Evolutionary conservation across 2,329 filamentous ascomycete species (phyloP).

Genomic region (Xylaria hypoxylon): DNA sequence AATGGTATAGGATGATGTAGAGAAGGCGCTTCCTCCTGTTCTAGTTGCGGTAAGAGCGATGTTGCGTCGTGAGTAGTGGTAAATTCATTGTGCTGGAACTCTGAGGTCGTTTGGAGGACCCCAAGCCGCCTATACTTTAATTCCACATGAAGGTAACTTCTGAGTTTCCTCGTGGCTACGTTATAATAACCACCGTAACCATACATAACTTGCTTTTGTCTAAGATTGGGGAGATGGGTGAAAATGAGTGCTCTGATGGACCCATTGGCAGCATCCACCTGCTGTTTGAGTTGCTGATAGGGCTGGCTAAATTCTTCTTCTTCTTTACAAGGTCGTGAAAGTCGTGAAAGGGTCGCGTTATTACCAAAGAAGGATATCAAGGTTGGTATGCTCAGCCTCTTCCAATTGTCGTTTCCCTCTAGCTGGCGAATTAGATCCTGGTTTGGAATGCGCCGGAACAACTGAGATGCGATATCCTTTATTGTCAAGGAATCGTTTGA

Average conservation of each 20-base stretch:
- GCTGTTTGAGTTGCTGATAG: slow-evolving; percentile 30
- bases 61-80: background rate
- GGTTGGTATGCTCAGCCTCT: slow-evolving; percentile 40
- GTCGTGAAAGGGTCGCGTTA: background rate
- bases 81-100: background rate
- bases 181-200: slow-evolving; percentile 39
- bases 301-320: background rate
- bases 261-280: slow-evolving; percentile 31
- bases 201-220: slow-evolving; percentile 36
- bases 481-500: slow-evolving; percentile 28
- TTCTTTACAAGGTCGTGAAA: background rate
- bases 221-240: slow-evolving; percentile 31
- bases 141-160: slow-evolving; percentile 36
- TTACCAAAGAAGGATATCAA: slow-evolving; percentile 34
- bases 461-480: slow-evolving; percentile 39
- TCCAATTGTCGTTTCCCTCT: slow-evolving; percentile 35
- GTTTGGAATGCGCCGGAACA: slow-evolving; percentile 44
- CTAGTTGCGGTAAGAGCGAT: background rate
- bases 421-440: slow-evolving; percentile 37
- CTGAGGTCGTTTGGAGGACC: background rate
- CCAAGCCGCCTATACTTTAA: background rate
- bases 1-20: background rate
- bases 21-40: background rate
- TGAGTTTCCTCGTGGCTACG: slow-evolving; percentile 40
- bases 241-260: slow-evolving; percentile 44